Percentiles rank a stretch among this genome's conserved stretches.
phyloP scores from a whole-genome alignment of 305 asterid species.

The Fraxinus xanthoxyloides region DNA sequence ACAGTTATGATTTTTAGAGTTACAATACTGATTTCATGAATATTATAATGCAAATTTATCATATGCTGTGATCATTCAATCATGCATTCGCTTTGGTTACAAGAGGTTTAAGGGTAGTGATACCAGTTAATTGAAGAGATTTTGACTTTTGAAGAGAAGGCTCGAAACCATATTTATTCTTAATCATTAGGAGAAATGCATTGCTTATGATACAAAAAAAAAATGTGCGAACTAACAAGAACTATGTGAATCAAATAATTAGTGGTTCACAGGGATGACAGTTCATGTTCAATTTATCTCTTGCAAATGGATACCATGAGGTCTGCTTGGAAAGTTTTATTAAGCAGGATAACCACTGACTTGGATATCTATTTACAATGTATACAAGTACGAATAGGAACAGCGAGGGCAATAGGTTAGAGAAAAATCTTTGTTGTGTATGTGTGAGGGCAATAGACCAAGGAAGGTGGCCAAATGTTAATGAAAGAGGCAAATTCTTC shows the following conservation, averaged over 20 bases:
- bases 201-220: neutral
- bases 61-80: neutral
- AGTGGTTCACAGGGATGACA: neutral
- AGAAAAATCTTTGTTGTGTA: neutral
- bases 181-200: neutral
- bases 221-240: neutral
- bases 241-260: neutral
- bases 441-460: neutral
- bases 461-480: neutral
- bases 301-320: neutral
- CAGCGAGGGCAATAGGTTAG: neutral
- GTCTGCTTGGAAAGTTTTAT: neutral
- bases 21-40: neutral
- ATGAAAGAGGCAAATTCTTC: neutral
- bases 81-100: neutral
- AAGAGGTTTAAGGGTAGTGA: neutral
- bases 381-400: neutral
- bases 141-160: neutral
- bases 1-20: neutral
- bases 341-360: neutral
- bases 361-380: neutral
- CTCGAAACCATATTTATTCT: neutral
- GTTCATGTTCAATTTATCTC: neutral
- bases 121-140: neutral
- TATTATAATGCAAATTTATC: neutral